A percentile compares a stretch with the other conserved stretches of the same genome.
Evolutionary conservation across 2,329 filamentous ascomycete species (phyloP).

Genomic region (Emericellopsis atlantica): DNA sequence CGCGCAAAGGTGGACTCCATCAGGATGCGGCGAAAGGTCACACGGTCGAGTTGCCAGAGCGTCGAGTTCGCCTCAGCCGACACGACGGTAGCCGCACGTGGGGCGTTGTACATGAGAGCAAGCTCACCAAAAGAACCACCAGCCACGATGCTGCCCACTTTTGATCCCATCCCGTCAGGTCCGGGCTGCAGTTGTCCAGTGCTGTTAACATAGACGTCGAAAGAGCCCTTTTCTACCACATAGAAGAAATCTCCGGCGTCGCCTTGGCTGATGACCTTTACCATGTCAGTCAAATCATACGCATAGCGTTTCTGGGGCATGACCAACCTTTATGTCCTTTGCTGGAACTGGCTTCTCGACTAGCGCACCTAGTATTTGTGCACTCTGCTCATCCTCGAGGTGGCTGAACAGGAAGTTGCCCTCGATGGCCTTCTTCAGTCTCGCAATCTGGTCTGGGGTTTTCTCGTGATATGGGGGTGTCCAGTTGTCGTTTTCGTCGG

Average conservation of each 20-base stretch:
- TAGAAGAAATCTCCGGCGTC: constrained; percentile 98
- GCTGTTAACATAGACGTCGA: constrained; percentile 82
- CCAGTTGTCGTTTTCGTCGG: constrained; percentile 80
- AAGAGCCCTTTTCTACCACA: constrained; percentile 80
- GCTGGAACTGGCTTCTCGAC: constrained; percentile 93
- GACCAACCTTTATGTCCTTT: constrained; percentile 59
- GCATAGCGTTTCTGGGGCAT: neutral
- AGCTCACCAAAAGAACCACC: constrained; percentile 95
- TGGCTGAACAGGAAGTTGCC: constrained; percentile 91
- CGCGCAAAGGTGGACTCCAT: constrained; percentile 98
- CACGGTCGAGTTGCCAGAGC: constrained; percentile 86
- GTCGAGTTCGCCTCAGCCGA: constrained; percentile 68
- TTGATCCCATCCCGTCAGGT: constrained; percentile 66
- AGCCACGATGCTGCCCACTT: constrained; percentile 70
- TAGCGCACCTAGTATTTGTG: constrained; percentile 77
- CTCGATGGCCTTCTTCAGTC: constrained; percentile 70
- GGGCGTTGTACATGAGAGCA: constrained; percentile 97
- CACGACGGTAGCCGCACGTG: constrained; percentile 85
- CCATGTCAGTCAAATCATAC: neutral
- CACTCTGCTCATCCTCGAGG: constrained; percentile 83
- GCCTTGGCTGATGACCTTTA: constrained; percentile 83
- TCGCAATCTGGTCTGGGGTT: constrained; percentile 63
- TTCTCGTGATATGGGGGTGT: constrained; percentile 77
- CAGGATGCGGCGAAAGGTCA: constrained; percentile 93
- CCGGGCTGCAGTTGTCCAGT: constrained; percentile 69